Evolutionary conservation across 495 filamentous ascomycete species (phyloP).

Genomic region (Poronia punctata): DNA sequence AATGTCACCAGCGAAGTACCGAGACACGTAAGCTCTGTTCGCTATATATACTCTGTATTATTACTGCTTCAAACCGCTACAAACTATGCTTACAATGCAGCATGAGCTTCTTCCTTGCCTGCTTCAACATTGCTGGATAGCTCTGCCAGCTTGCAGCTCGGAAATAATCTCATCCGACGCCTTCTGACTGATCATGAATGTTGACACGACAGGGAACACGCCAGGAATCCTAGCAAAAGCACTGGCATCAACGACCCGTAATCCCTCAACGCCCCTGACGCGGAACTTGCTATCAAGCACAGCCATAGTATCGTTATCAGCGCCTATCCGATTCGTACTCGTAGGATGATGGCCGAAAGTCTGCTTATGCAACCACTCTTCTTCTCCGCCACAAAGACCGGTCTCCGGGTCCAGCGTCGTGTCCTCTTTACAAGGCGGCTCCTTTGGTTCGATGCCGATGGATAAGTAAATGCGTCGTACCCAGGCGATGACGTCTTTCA

Average conservation of each 20-base stretch:
- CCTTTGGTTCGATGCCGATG: conserved; percentile 24
- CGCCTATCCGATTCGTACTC: conserved; percentile 36
- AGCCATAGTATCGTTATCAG: conserved; percentile 36
- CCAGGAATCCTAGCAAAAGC: conserved; percentile 44
- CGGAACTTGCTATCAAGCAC: conserved; percentile 38
- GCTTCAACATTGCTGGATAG: conserved; percentile 3
- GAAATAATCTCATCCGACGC: conserved; percentile 49
- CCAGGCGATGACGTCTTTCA: conserved; percentile 32
- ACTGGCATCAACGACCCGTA: conserved; percentile 43
- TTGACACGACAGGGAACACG: conserved; percentile 44
- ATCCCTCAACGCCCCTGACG: conserved; percentile 32
- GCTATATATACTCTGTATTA: no score
- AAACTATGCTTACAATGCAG: no score
- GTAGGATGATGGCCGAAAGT: conserved; percentile 42
- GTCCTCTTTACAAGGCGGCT: conserved; percentile 28
- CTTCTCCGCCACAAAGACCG: conserved; percentile 26
- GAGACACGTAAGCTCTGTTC: no score
- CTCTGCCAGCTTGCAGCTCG: conserved; percentile 15
- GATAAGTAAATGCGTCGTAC: conserved; percentile 22
- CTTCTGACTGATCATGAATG: conserved; percentile 55
- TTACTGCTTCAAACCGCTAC: no score
- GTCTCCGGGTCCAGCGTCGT: conserved; percentile 16
- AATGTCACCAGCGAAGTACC: no score
- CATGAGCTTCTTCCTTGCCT: no score
- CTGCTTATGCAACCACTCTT: conserved; percentile 33